phyloP scores from a whole-genome alignment of 805 yeast species.

The Saccharomycopsis fibuligera region DNA sequence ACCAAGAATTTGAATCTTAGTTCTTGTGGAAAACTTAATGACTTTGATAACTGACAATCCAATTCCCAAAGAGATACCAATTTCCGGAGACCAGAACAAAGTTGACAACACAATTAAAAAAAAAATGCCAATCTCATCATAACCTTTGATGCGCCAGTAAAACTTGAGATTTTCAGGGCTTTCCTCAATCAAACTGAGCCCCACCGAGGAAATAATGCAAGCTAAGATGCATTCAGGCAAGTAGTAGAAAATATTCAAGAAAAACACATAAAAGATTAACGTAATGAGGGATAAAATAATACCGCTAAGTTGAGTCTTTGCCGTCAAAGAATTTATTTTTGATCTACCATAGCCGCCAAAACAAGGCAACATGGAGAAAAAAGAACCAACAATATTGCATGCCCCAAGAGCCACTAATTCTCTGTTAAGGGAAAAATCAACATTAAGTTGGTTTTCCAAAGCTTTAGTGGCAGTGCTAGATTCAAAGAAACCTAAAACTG shows the following conservation, averaged over 20 bases:
- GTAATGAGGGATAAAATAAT: conserved; percentile 19
- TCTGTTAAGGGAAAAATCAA: conserved; percentile 79
- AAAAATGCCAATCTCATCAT: conserved; percentile 30
- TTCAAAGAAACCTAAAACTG: conserved; percentile 86
- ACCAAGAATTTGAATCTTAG: conserved; percentile 40
- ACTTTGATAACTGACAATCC: conserved; percentile 32
- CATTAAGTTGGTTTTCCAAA: conserved; percentile 60
- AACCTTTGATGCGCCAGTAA: conserved; percentile 38
- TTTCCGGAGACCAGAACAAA: conserved; percentile 32
- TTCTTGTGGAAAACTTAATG: conserved; percentile 35
- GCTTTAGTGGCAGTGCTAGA: conserved; percentile 90
- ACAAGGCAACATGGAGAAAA: conserved; percentile 64
- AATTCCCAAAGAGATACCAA: conserved; percentile 34
- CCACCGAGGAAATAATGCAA: conserved; percentile 40
- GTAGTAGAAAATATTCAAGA: conserved; percentile 29
- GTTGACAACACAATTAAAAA: conserved; percentile 21
- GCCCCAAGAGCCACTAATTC: conserved; percentile 86
- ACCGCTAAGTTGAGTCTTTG: conserved; percentile 21
- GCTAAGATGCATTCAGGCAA: conserved; percentile 41
- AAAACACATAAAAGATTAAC: conserved; percentile 25
- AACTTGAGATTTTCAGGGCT: conserved; percentile 38
- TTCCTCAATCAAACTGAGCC: conserved; percentile 38
- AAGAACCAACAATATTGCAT: conserved; percentile 57
- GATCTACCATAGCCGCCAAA: conserved; percentile 97
- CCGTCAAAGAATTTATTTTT: conserved; percentile 72